These are phyloP conservation scores for Pelargonium citronellum DNA, from an alignment of 441 rosid genomes.

Conservation along the genomic window DNA sequence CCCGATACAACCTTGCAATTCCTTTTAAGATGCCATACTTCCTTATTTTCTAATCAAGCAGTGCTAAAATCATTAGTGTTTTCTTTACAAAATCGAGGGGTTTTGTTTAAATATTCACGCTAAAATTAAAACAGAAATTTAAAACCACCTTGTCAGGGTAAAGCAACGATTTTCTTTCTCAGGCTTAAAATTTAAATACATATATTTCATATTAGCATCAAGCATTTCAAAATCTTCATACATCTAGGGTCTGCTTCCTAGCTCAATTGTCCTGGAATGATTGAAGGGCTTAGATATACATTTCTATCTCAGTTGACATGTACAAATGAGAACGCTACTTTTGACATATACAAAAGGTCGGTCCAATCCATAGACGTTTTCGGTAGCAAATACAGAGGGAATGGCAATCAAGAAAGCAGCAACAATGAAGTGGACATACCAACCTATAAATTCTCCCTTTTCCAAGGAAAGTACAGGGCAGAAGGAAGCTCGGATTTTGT, in stretches of 20 bases:
- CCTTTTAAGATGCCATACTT: no score
- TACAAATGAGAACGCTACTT: neutral
- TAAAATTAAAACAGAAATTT: no score
- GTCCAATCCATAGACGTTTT: neutral
- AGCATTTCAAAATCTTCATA: neutral
- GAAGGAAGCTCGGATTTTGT: slow-evolving; percentile 73
- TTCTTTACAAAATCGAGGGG: no score
- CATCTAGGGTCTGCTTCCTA: neutral
- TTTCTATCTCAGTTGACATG: neutral
- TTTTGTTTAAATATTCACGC: no score
- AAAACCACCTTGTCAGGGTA: no score
- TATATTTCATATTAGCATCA: neutral
- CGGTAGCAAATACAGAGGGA: neutral
- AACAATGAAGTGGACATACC: slow-evolving; percentile 11
- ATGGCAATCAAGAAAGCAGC: neutral
- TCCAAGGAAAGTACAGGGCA: slow-evolving; percentile 87
- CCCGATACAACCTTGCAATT: neutral
- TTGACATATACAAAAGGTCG: no score
- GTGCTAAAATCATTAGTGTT: no score
- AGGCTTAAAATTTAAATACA: no score
- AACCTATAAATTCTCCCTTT: slow-evolving; percentile 93
- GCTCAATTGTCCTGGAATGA: no score
- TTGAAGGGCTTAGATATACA: no score
- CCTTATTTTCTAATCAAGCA: no score
- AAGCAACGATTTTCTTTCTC: no score